Base-by-base conservation (phyloP, 2,329 filamentous ascomycete species). In the Berkeleyomyces basicola region DNA sequence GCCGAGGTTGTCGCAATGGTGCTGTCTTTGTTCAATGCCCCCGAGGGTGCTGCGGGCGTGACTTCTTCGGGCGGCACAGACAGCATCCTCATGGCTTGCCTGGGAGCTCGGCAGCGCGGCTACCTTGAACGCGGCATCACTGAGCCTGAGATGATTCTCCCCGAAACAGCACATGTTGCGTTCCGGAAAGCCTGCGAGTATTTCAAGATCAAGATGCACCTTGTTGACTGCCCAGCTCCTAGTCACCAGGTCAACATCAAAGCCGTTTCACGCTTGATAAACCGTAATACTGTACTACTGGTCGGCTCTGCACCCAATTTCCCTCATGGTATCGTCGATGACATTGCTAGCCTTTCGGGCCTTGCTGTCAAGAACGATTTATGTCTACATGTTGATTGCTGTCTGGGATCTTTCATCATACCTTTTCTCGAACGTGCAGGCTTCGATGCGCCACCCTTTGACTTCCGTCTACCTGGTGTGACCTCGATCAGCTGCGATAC, bases 1-100 rank as follows among this genome's bases (percentile, higher is more conserved):
- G 92, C 93, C 53, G 93, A 99, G 76, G 79, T 99, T 66, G 93
- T 99, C 61, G 87, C 91, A 67, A 99, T 99, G 92, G 90, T 95
- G 39, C 77, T 95, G 65, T 82, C 82, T 53, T 77, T 99, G 72
- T 99, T 96, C 78, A 89, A 95, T 73, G 90, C 87, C 7, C 93
- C 93, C 2, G 77, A 84, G n/a, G 86, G 84, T 63, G 89, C 85
- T 39, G 91, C 88, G 4, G 93, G 93, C 66, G 90, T 93, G 7
- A 90, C 88, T 14, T 97, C 93, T 1, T 88, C 87, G 66, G 93
- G 93, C 66, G 93, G 93, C 58, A 96, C 93, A 0, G 93, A 99
- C 74, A 95, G 90, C 65, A 99, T 99, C 69, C 78, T 99, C 63
- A 95, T 96, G 88, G 93, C 93, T 43, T 95, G 90, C 70, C 77